phyloP scores from a whole-genome alignment of 257 asterid genomes.

The Forsythia viridissima region DNA sequence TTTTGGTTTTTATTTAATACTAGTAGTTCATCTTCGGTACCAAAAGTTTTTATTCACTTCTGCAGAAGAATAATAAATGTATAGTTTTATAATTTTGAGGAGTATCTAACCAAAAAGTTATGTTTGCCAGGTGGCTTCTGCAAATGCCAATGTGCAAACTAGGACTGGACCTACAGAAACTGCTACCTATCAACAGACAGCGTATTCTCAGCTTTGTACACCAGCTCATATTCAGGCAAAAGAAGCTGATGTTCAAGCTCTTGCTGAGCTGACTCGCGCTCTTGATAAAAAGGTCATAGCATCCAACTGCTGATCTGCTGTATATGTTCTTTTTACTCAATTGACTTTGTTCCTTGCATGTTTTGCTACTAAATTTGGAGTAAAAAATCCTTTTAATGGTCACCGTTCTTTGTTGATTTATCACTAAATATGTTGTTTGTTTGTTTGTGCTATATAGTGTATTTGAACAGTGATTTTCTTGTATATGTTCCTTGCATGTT shows the following conservation, averaged over 20 bases:
- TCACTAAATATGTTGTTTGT: neutral
- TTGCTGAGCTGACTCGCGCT: slow-evolving; percentile 74
- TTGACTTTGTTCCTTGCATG: neutral
- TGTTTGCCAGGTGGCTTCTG: slow-evolving; percentile 48
- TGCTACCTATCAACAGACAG: slow-evolving; percentile 36
- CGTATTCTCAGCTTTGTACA: slow-evolving; percentile 45
- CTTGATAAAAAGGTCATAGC: slow-evolving; percentile 83
- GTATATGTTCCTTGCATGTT: too few species aligned
- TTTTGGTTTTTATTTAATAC: neutral
- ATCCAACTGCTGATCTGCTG: slow-evolving; percentile 8
- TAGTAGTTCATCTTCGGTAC: neutral
- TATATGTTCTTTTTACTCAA: neutral
- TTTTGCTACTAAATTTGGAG: neutral
- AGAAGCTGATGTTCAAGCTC: slow-evolving; percentile 92
- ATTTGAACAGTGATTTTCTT: neutral
- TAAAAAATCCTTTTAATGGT: too few species aligned
- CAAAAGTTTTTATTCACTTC: neutral
- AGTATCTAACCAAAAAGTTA: neutral
- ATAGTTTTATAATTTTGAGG: neutral
- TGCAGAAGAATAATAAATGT: neutral
- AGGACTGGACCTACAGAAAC: slow-evolving; percentile 39
- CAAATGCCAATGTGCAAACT: slow-evolving; percentile 44
- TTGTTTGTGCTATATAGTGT: neutral
- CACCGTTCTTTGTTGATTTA: too few species aligned
- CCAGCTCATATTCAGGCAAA: slow-evolving; percentile 67